Base-by-base conservation (phyloP, 257 asterid genomes). In the Jasminum sambac region DNA sequence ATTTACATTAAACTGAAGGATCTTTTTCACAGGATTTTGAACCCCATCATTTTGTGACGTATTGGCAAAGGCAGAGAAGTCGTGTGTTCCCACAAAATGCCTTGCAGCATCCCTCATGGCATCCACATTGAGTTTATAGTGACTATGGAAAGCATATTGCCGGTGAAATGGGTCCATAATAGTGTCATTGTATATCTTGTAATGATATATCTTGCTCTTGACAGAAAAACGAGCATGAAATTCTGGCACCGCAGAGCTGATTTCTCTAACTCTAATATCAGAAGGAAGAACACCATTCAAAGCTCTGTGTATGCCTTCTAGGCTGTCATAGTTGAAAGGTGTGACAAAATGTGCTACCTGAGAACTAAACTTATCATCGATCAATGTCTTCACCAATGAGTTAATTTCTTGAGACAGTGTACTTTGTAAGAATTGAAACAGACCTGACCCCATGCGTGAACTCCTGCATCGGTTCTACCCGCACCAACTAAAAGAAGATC, bases 371-470 rank as follows among this genome's bases (percentile, higher is more conserved):
- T 60, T 23, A 39, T 66, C 58, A 64, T 63, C 61, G 71, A 37
- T 76, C 71, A 62, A 69, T 58, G 48, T 36, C 24, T 39, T 23
- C 58, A 63, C 44, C 64, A 66, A 37, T 63, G 14, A 13, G 11
- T 63, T 41, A 43, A 50, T 61, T 57, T 75, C 39, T 12, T 50
- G 17, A 41, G 76, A 66, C 42, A 30, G 36, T 30, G 36, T 30
- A 30, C 36, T 30, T 30, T 26, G 65, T 11, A 37, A 38, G 39
- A 37, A 66, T n/a, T 46, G 78, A 73, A 73, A 70, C 83, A 74
- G 76, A 93, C 97, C 97, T 90, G 98, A 67, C 97, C 94, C 89
- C 83, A 85, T 66, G 97, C 97, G 83, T 90, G 98, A 58, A 90
- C 98, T 72, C 98, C 98, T 16, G 96, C 92, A 86, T 93, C 97